Percentiles rank a stretch among this genome's conserved stretches.
These are phyloP conservation scores for Botrytis aclada DNA, from an alignment of 2,329 filamentous ascomycete species.

Conservation along the genomic window DNA sequence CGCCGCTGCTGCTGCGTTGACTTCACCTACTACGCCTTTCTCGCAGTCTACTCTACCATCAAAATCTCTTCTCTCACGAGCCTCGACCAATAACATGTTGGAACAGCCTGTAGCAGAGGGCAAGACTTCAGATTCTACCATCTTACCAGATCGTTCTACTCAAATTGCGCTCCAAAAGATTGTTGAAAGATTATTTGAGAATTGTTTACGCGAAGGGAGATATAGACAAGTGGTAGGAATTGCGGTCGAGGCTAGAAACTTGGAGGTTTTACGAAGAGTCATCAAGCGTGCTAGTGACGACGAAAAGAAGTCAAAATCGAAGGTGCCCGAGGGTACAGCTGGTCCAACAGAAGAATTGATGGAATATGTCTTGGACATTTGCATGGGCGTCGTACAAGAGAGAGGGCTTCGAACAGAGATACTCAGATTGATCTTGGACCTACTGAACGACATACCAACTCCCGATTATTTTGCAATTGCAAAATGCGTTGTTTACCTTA, in stretches of 20 bases:
- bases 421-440: slow-evolving; percentile 83
- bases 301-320: slow-evolving; percentile 65
- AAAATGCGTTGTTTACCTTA: slow-evolving; percentile 93
- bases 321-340: slow-evolving; percentile 51
- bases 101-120: slow-evolving; percentile 45
- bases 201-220: slow-evolving; percentile 78
- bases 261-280: slow-evolving; percentile 80
- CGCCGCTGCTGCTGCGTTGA: slow-evolving; percentile 53
- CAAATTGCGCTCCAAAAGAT: slow-evolving; percentile 77
- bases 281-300: slow-evolving; percentile 88
- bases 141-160: slow-evolving; percentile 62
- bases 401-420: slow-evolving; percentile 80
- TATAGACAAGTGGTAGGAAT: slow-evolving; percentile 97
- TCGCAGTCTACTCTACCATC: slow-evolving; percentile 90
- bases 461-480: slow-evolving; percentile 98
- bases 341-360: slow-evolving; percentile 84
- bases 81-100: slow-evolving; percentile 62
- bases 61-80: slow-evolving; percentile 89
- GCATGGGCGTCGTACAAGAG: slow-evolving; percentile 97
- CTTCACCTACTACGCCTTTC: slow-evolving; percentile 91
- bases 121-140: slow-evolving; percentile 34
- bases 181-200: slow-evolving; percentile 87
- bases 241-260: slow-evolving; percentile 88
- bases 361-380: slow-evolving; percentile 93
- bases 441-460: slow-evolving; percentile 87